phyloP scores from a whole-genome alignment of 495 filamentous ascomycete species.

The Cudoniella acicularis region DNA sequence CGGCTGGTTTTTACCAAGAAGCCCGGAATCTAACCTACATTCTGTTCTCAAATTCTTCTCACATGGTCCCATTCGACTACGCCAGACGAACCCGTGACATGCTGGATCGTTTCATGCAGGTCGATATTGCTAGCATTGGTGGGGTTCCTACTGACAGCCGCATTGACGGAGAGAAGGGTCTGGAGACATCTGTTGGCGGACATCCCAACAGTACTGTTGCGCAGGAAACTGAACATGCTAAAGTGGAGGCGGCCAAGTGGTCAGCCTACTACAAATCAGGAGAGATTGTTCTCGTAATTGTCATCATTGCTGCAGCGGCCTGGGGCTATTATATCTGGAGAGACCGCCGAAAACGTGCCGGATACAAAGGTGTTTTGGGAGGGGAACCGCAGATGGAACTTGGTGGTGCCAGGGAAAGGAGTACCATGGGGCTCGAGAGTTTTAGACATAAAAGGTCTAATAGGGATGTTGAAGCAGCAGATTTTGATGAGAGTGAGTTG shows the following conservation, averaged over 20 bases:
- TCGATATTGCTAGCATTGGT: conserved; percentile 89
- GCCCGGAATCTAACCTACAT: conserved; percentile 95
- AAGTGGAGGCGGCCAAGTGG: conserved; percentile 84
- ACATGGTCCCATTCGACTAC: conserved; percentile 97
- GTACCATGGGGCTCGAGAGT: conserved; percentile 37
- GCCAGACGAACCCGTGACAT: conserved; percentile 87
- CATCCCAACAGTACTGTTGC: conserved; percentile 76
- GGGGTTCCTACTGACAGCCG: conserved; percentile 77
- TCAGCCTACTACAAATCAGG: conserved; percentile 89
- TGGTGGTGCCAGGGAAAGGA: conserved; percentile 26
- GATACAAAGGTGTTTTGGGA: conserved; percentile 50
- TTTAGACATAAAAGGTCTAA: conserved; percentile 45
- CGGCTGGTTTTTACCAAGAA: conserved; percentile 88
- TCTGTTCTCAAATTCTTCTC: conserved; percentile 88
- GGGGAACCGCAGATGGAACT: conserved; percentile 21
- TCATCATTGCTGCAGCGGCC: conserved; percentile 67
- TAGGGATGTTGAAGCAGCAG: conserved; percentile 72
- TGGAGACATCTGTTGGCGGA: conserved; percentile 81
- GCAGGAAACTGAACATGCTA: conserved; percentile 65
- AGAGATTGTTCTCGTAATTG: conserved; percentile 82
- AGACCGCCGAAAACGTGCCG: conserved; percentile 55
- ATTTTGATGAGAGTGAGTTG: conserved; percentile 87
- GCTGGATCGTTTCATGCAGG: conserved; percentile 93
- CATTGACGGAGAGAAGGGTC: conserved; percentile 87
- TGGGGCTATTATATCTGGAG: conserved; percentile 90